Percentiles rank a stretch among this genome's conserved stretches.
These are phyloP conservation scores for Chaetomiaceae sp. DNA, from an alignment of 2,329 filamentous ascomycete species.

Conservation along the genomic window DNA sequence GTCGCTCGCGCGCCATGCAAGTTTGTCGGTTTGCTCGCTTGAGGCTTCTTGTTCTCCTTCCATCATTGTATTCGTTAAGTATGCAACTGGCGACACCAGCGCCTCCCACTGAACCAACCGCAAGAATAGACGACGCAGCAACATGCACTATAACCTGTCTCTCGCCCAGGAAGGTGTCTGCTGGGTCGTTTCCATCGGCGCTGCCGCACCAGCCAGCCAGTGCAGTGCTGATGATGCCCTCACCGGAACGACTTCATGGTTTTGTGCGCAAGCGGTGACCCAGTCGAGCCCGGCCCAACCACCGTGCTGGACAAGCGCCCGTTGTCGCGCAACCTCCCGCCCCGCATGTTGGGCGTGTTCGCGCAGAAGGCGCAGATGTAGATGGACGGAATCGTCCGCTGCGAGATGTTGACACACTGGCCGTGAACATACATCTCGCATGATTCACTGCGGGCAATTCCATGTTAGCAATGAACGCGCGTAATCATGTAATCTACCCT, in stretches of 20 bases:
- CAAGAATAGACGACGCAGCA: too few species aligned
- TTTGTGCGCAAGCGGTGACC: constrained; percentile 41
- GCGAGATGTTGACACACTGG: constrained; percentile 55
- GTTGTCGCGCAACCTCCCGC: constrained; percentile 41
- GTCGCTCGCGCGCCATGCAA: too few species aligned
- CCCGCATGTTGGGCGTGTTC: constrained; percentile 50
- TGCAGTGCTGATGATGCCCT: constrained; percentile 9
- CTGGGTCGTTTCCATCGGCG: too few species aligned
- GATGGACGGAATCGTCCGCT: constrained; percentile 50
- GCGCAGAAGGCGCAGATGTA: constrained; percentile 61
- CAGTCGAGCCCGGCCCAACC: constrained; percentile 25
- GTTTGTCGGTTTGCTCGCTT: too few species aligned
- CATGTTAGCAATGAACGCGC: constrained; percentile 15
- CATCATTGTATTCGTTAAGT: too few species aligned
- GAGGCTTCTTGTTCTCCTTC: too few species aligned
- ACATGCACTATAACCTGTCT: too few species aligned
- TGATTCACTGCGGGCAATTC: constrained; percentile 46
- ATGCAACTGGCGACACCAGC: too few species aligned
- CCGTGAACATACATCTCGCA: constrained; percentile 62
- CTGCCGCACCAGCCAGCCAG: too few species aligned
- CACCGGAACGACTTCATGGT: constrained; percentile 41
- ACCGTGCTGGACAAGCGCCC: constrained; percentile 28
- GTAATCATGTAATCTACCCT: too few species aligned
- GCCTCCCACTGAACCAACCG: too few species aligned
- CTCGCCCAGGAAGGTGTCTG: too few species aligned